Conservation (phyloP, 1,139 yeast genomes). For the Lodderomyces margitis region DNA sequence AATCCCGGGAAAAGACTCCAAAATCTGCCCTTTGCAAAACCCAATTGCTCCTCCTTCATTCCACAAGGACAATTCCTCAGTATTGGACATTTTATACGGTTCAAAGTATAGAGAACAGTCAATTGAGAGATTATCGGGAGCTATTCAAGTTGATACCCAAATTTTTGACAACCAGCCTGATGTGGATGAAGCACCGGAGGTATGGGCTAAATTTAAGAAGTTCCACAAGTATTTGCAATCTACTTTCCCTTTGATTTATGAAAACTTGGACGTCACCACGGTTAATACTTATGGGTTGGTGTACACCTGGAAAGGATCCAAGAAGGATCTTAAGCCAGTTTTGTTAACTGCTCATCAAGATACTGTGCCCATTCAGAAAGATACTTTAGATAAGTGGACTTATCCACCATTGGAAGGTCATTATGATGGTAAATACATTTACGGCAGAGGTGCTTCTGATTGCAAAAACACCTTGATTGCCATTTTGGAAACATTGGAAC, state of each 20-base stretch:
- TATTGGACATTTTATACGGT: slow-evolving; percentile 30
- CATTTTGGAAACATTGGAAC: slow-evolving; percentile 39
- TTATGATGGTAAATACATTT: slow-evolving; percentile 53
- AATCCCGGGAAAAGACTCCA: slow-evolving; percentile 15
- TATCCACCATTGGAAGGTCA: slow-evolving; percentile 70
- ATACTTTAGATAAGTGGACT: slow-evolving; percentile 58
- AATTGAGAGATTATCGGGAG: slow-evolving; percentile 36
- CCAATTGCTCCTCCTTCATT: slow-evolving; percentile 31
- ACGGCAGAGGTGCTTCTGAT: slow-evolving; percentile 44
- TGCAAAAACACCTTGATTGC: slow-evolving; percentile 42
- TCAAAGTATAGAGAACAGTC: slow-evolving; percentile 34
- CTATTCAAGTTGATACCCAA: slow-evolving; percentile 46
- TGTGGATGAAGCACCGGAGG: slow-evolving; percentile 35
- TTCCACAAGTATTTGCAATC: slow-evolving; percentile 55
- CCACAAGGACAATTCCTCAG: slow-evolving; percentile 35
- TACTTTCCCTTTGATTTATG: slow-evolving; percentile 60
- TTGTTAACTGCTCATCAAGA: slow-evolving; percentile 78
- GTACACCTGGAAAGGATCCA: slow-evolving; percentile 63
- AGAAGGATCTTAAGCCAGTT: slow-evolving; percentile 55
- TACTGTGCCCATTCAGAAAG: slow-evolving; percentile 74
- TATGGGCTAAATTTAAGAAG: slow-evolving; percentile 44
- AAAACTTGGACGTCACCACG: slow-evolving; percentile 46
- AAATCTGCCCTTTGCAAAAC: slow-evolving; percentile 31
- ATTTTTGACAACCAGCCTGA: slow-evolving; percentile 45
- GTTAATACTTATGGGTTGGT: slow-evolving; percentile 69